Base-by-base conservation (phyloP, 2,329 filamentous ascomycete species). In the Fusarium sp. region DNA sequence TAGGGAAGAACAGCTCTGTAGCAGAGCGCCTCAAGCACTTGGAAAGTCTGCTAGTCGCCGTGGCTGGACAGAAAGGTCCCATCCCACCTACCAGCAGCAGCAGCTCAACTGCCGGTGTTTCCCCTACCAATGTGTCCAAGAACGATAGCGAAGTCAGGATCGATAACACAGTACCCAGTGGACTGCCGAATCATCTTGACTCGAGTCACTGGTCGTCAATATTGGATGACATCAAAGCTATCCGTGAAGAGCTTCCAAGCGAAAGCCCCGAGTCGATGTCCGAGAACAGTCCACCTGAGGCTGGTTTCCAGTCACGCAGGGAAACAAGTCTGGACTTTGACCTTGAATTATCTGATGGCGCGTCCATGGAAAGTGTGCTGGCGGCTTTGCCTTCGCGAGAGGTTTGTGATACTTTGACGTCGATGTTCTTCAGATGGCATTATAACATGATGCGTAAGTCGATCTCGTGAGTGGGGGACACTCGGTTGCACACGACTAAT, bases 171-270 rank as follows among this genome's bases (percentile, higher is more conserved):
- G 0, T 4, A 1, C 4, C n/a, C 0, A 10, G 9, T 0, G 28
- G 14, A 3, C 8, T 50, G 3, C 5, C 5, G 1, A 30, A 23
- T 1, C 79, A 79, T 32, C 69, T 78, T 7, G 79, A 80, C 40
- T 60, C 74, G 0, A 78, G 61, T 11, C 79, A 80, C 54, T 80
- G 79, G 79, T 63, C 74, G 4, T 79, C 78, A 1, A 78, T 80
- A 9, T 43, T 80, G 3, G 75, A 80, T 4, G 77, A 79, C 7
- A 80, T 80, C 43, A 76, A 74, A 14, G 76, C 76, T 4, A 72
- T 80, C 4, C 62, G 78, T 13, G 75, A 79, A 16, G 78, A 80
- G 4, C 34, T 80, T 5, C 68, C 72, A 1, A 23, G 40, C 3
- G 10, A 32, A 1, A 54, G 27, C 0, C 16, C 47, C 20, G 51